Conservation (phyloP, 108 stramenopile species). For the Nitzschia putrida region DNA sequence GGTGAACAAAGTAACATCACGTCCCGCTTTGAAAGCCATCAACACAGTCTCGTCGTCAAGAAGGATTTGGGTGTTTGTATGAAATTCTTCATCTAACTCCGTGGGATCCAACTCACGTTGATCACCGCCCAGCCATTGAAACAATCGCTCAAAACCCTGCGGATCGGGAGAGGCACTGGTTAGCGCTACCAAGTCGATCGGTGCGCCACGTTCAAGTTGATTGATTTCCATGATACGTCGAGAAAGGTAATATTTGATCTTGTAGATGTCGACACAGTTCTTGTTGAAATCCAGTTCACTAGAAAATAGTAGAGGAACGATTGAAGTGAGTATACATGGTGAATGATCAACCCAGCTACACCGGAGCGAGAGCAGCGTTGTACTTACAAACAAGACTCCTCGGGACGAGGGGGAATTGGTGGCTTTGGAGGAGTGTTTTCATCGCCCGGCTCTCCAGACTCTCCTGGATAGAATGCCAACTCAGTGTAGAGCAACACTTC, state of each 20-base stretch:
- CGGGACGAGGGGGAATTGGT: slow-evolving; percentile 48
- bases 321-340: not conserved
- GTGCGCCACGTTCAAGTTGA: slow-evolving; percentile 17
- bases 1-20: slow-evolving; percentile 60
- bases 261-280: slow-evolving; percentile 58
- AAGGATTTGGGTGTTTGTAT: slow-evolving; percentile 45
- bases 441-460: slow-evolving; percentile 38
- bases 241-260: slow-evolving; percentile 58
- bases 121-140: slow-evolving; percentile 61
- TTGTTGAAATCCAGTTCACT: slow-evolving; percentile 76
- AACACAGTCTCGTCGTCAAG: slow-evolving; percentile 61
- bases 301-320: slow-evolving; percentile 12
- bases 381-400: slow-evolving; percentile 31
- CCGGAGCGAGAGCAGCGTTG: slow-evolving; percentile 29
- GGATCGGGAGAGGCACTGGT: slow-evolving; percentile 15
- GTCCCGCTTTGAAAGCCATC: slow-evolving; percentile 70
- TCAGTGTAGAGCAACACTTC: slow-evolving; percentile 65
- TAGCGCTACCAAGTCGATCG: slow-evolving; percentile 1
- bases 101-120: slow-evolving; percentile 54
- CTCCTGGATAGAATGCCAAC: slow-evolving; percentile 49
- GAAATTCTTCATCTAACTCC: slow-evolving; percentile 49
- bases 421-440: slow-evolving; percentile 32
- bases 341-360: not conserved
- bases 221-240: slow-evolving; percentile 43
- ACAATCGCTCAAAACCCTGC: slow-evolving; percentile 35